phyloP scores from a whole-genome alignment of 441 rosid genomes.

The Flueggea neowawraea region DNA sequence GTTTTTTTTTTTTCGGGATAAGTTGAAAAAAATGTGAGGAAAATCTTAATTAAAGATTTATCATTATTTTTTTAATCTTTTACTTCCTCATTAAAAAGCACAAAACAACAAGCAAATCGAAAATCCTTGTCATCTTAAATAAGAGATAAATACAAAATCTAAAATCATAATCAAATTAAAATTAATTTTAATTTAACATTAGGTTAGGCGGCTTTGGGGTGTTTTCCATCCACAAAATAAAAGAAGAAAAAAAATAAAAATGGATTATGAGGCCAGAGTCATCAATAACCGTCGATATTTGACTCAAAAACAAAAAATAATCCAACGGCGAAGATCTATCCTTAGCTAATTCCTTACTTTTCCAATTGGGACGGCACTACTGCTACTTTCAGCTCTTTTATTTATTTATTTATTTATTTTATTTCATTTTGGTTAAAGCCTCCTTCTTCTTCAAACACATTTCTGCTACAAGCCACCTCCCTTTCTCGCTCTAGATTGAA shows the following conservation, averaged over 20 bases:
- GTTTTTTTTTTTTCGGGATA: too few species aligned
- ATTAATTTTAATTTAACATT: too few species aligned
- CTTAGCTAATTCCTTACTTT: background rate
- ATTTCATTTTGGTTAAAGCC: background rate
- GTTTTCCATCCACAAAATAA: slow-evolving; percentile 10
- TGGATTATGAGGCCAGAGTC: background rate
- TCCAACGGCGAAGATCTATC: slow-evolving; percentile 20
- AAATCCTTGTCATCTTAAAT: too few species aligned
- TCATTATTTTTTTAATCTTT: too few species aligned
- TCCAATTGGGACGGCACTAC: slow-evolving; percentile 22
- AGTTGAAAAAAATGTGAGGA: too few species aligned
- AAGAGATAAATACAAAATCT: too few species aligned
- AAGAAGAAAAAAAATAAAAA: background rate
- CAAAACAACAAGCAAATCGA: too few species aligned
- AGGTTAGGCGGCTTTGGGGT: slow-evolving; percentile 3
- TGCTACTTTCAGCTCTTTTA: background rate
- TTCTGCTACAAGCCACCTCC: background rate
- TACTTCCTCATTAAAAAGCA: too few species aligned
- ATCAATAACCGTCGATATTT: slow-evolving; percentile 22
- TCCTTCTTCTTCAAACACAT: background rate
- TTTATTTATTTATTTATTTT: background rate
- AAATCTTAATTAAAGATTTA: too few species aligned
- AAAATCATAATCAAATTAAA: too few species aligned
- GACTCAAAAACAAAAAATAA: slow-evolving; percentile 4
- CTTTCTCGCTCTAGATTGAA: background rate